Evolutionary conservation across 495 filamentous ascomycete species (phyloP).

Genomic region (Talaromyces liani): DNA sequence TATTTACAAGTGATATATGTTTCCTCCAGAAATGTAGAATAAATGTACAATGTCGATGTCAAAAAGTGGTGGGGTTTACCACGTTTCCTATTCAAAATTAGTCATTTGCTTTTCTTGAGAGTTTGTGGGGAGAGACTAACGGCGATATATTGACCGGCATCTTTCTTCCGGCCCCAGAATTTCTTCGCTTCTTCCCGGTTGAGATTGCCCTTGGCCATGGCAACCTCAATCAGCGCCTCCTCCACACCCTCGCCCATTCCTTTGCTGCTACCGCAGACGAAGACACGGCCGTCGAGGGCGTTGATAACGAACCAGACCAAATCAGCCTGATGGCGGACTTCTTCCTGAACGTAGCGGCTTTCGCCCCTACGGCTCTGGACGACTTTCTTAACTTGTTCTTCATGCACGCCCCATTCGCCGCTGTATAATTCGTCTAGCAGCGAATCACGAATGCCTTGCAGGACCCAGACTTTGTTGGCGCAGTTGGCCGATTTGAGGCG

Average conservation of each 20-base stretch:
- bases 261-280: slow-evolving; percentile 88
- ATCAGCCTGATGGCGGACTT: slow-evolving; percentile 79
- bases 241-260: slow-evolving; percentile 98
- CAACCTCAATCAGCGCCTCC: slow-evolving; percentile 68
- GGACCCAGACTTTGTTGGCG: slow-evolving; percentile 98
- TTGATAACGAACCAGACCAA: slow-evolving; percentile 97
- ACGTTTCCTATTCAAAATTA: background rate
- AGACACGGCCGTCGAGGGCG: slow-evolving; percentile 83
- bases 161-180: slow-evolving; percentile 79
- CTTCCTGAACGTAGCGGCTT: slow-evolving; percentile 80
- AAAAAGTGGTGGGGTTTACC: background rate
- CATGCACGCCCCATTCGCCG: slow-evolving; percentile 92
- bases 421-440: slow-evolving; percentile 91
- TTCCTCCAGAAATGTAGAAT: background rate
- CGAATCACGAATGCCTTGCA: slow-evolving; percentile 92
- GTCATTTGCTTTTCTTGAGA: background rate
- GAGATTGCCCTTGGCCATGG: slow-evolving; percentile 72
- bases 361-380: slow-evolving; percentile 77
- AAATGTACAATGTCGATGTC: background rate
- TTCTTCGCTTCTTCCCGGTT: slow-evolving; percentile 61
- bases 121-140: slow-evolving; percentile 38
- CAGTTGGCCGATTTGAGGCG: slow-evolving; percentile 93
- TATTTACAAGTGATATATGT: background rate
- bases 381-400: slow-evolving; percentile 85
- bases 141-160: slow-evolving; percentile 79